Conservation (phyloP, 208 protist genomes). For the Polymyxa betae region DNA sequence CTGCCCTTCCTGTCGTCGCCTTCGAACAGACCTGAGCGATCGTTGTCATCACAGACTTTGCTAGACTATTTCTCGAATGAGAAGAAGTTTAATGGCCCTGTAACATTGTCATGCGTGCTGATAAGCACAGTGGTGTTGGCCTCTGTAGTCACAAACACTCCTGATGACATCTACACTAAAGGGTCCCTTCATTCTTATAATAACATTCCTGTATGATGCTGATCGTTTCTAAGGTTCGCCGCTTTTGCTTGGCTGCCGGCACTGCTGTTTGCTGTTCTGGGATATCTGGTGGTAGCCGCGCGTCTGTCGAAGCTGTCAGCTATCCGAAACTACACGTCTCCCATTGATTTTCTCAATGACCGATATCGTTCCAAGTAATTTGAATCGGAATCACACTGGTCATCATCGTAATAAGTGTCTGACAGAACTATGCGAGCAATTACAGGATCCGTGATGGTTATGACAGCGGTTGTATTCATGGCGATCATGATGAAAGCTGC, state of each 20-base stretch:
- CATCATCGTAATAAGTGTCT: neutral
- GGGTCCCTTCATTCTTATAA: neutral
- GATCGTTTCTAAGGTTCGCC: neutral
- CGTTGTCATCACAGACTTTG: no score
- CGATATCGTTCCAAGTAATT: constrained; percentile 1
- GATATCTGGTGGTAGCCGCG: neutral
- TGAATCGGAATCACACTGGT: neutral
- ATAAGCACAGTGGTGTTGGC: no score
- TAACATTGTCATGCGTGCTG: no score
- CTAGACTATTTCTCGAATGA: no score
- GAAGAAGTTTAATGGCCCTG: no score
- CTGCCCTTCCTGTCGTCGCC: no score
- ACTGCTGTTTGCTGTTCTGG: constrained; percentile 13
- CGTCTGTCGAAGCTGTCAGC: neutral
- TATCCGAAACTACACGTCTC: neutral
- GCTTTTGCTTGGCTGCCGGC: neutral
- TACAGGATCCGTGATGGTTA: neutral
- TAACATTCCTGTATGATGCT: neutral
- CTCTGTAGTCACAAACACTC: neutral
- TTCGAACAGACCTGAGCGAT: no score
- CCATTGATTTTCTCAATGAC: constrained; percentile 43
- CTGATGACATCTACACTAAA: neutral
- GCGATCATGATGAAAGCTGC: neutral
- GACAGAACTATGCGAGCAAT: neutral
- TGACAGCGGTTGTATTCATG: neutral